Evolutionary conservation across 202 grass and related monocot species (phyloP), one percentile per base, ranked within the genome.

Genomic region (Dendrocalamus latiflorus): DNA sequence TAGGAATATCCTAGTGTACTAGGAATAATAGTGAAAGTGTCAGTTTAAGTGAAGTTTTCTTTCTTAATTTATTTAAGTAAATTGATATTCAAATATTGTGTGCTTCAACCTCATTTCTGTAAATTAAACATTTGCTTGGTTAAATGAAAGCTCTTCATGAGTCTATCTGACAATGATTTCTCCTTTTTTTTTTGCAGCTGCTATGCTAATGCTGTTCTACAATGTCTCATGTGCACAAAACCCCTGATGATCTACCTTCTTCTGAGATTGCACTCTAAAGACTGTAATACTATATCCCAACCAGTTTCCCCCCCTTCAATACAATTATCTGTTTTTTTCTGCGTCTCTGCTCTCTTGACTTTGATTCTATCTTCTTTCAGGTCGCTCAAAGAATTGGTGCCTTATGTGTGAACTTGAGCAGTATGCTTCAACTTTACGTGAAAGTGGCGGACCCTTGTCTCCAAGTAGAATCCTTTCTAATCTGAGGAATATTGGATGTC

Each of bases 381-480:
- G n/a, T n/a, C n/a, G n/a, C n/a, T n/a, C n/a, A n/a, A n/a, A n/a
- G n/a, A n/a, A n/a, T n/a, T n/a, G n/a, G n/a, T n/a, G n/a, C n/a
- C n/a, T n/a, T n/a, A n/a, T n/a, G n/a, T n/a, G n/a, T n/a, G n/a
- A n/a, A n/a, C n/a, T n/a, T n/a, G n/a, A 99, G 96, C 91, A 96
- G 61, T 92, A 99, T 91, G 87, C 90, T 87, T 96, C 89, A 75
- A 92, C 92, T 86, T 85, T 99, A 87, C 77, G 89, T 45, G 91
- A 95, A 87, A 86, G 86, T 80, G 96, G 93, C 20, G 91, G 91
- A n/a, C 93, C 93, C 15, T 58, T 99, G 50, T 99, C 91, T 84
- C 91, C 90, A 74, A 96, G 85, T 77, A 93, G 84, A 90, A 96
- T 99, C 68, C 91, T 99, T 84, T 95, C 91, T 74, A 99, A 99